Evolutionary conservation across 2,329 filamentous ascomycete species (phyloP), one percentile per base, ranked within the genome.

Genomic region (Phaeosphaeriaceae sp.): DNA sequence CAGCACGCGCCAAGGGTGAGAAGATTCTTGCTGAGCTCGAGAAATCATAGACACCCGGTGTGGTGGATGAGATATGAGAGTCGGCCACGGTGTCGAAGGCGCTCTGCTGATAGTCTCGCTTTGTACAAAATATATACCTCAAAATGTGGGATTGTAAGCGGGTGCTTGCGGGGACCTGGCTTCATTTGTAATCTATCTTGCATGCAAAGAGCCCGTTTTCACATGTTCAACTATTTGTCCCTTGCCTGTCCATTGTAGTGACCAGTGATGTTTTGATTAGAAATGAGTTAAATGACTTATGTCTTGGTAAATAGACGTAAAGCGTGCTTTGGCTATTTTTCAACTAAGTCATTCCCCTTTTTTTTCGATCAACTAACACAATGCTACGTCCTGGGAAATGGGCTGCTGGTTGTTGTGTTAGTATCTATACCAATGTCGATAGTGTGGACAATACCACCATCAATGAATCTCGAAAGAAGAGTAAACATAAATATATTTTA

Each of bases 1-100:
- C 90, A 61, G 94, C 92, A 67, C 89, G 89, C 76, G 87, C 84
- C 74, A 99, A 99, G 91, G 94, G 93, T 83, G 92, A 97, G 87
- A 96, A 97, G 92, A 97, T 99, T 84, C 83, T 99, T 76, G 92
- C 94, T 70, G 94, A 97, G 72, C 84, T 97, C 71, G 90, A 94
- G 70, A 73, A 74, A 68, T 68, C 64, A 65, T 73, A 72, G 60
- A 68, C 58, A 61, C 46, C 45, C 52, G 56, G 49, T 56, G 60
- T 62, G 62, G 63, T 64, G 61, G 63, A 61, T 55, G 66, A 65
- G 60, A 66, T 61, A 60, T 65, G 66, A 70, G 61, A 63, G 62
- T 62, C 59, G 60, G 67, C 61, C 63, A 70, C 56, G 59, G 58
- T 65, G 63, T 63, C 63, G 49, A 63, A 53, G 50, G 63, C 61